Evolutionary conservation across 352 stramenopile genomes (phyloP).

Genomic region (Globisporangium alternatum): DNA sequence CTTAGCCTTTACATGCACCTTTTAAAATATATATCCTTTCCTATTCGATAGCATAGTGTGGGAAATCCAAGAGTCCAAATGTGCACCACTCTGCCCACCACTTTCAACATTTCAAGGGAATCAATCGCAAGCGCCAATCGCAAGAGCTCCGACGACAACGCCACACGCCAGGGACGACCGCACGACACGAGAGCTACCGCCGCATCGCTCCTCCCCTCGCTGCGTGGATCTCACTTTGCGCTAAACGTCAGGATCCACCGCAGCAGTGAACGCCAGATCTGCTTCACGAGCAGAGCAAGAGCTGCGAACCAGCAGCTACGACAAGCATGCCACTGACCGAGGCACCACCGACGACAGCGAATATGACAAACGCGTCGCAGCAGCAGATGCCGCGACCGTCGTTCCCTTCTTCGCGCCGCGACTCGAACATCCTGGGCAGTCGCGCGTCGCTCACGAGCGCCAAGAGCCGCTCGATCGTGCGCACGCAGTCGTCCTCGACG

Average conservation of each 20-base stretch:
- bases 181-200: not conserved
- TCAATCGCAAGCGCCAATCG: not conserved
- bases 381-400: constrained; percentile 7
- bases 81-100: too few species aligned
- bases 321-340: constrained; percentile 5
- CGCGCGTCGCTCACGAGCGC: constrained; percentile 71
- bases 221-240: not conserved
- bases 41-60: not conserved
- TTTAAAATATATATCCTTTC: not conserved
- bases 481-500: constrained; percentile 18
- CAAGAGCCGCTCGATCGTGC: constrained; percentile 22
- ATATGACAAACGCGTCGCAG: not conserved
- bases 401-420: constrained; percentile 16
- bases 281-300: not conserved
- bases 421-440: constrained; percentile 31
- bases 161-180: not conserved
- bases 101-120: not conserved
- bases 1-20: not conserved
- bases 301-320: not conserved
- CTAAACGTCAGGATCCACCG: not conserved
- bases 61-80: not conserved
- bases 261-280: not conserved
- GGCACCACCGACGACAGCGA: not conserved
- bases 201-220: not conserved
- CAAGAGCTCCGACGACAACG: not conserved